Conservation (phyloP, 768 basidiomycete species). For the Auriscalpium vulgare region DNA sequence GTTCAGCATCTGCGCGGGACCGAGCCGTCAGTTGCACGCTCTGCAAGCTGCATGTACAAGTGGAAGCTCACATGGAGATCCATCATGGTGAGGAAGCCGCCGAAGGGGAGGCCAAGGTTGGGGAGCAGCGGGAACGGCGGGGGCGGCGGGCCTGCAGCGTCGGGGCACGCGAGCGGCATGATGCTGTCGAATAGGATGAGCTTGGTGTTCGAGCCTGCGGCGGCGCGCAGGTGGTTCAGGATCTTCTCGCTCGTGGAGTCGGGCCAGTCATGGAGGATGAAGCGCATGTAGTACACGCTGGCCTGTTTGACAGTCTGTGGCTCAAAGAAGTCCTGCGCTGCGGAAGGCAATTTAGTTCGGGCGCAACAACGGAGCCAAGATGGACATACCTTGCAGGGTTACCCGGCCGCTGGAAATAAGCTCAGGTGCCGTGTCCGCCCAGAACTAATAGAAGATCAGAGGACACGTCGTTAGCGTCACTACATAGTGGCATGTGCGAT, state of each 20-base stretch:
- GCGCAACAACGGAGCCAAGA: neutral
- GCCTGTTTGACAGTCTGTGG: conserved; percentile 17
- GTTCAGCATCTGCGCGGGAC: conserved; percentile 9
- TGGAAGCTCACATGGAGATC: conserved; percentile 1
- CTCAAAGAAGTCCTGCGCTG: conserved; percentile 9
- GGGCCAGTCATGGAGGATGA: conserved; percentile 21
- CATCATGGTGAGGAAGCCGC: conserved; percentile 1
- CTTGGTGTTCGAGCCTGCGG: conserved; percentile 13
- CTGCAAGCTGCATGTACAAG: neutral
- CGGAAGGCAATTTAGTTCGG: neutral
- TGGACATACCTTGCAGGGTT: conserved; percentile 1
- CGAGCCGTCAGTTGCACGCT: neutral
- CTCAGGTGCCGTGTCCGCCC: conserved; percentile 1
- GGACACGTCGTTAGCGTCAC: neutral
- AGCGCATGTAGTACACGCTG: conserved; percentile 17
- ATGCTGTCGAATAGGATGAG: conserved; percentile 19
- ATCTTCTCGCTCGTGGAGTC: conserved; percentile 9
- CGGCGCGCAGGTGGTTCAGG: conserved; percentile 15
- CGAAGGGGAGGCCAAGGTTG: conserved; percentile 1
- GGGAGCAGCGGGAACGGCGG: conserved; percentile 6
- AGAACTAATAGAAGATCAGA: conserved; percentile 3
- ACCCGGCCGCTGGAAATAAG: conserved; percentile 1
- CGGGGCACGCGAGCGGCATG: conserved; percentile 8
- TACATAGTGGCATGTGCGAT: neutral
- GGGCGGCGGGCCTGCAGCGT: neutral